A percentile compares a stretch with the other conserved stretches of the same genome.
Evolutionary conservation across 1,284 basidiomycete genomes (phyloP).

Genomic region (Tranzscheliella williamsii): DNA sequence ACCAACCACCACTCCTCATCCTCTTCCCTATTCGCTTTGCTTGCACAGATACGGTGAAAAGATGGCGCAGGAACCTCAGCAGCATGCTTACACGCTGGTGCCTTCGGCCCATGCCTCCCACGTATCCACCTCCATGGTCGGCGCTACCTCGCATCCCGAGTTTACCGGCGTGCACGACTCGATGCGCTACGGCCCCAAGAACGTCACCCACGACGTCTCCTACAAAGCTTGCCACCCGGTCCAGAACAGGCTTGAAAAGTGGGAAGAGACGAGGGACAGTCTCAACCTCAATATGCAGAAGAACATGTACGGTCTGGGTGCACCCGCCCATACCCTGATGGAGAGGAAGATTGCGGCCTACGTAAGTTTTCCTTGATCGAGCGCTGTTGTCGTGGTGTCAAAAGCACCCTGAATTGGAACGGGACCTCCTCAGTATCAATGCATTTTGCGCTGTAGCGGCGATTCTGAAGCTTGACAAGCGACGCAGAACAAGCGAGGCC

Average conservation of each 20-base stretch:
- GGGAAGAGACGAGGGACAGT: constrained; percentile 89
- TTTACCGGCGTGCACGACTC: constrained; percentile 55
- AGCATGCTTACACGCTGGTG: constrained; percentile 36
- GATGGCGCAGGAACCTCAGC: no score
- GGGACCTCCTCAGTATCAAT: no score
- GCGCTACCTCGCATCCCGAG: constrained; percentile 49
- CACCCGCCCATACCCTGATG: constrained; percentile 87
- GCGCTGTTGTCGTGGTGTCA: not conserved
- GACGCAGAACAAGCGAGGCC: no score
- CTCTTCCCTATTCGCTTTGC: no score
- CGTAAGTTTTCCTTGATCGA: constrained; percentile 65
- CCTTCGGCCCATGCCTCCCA: constrained; percentile 28
- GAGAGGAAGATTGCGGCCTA: constrained; percentile 82
- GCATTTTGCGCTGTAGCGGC: no score
- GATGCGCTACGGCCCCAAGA: constrained; percentile 52
- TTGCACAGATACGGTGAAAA: no score
- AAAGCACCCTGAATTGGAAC: constrained; percentile 26
- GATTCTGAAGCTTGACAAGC: no score
- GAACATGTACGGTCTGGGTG: constrained; percentile 81
- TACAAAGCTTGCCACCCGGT: constrained; percentile 46
- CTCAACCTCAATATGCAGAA: constrained; percentile 82
- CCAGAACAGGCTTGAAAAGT: constrained; percentile 63
- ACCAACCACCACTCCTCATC: no score
- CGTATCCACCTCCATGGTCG: constrained; percentile 16
- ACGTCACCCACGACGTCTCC: constrained; percentile 41